These are phyloP conservation scores for Chlorella vulgaris DNA, from an alignment of 139 green algal species.

Conservation along the genomic window DNA sequence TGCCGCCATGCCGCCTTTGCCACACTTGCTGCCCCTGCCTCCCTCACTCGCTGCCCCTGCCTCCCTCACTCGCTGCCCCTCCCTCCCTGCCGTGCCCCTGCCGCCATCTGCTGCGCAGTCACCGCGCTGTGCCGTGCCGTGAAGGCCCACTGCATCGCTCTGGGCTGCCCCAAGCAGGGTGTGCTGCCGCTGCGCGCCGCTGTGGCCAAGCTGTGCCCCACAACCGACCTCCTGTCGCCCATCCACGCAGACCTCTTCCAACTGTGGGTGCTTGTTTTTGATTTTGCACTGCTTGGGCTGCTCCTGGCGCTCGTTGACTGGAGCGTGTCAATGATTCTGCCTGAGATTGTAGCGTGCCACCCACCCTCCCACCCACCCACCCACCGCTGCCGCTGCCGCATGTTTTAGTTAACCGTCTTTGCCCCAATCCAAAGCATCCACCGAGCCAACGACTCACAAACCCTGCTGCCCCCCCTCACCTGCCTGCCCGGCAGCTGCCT, in stretches of 20 bases:
- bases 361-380: too few relatives aligned
- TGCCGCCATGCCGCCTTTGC: not conserved
- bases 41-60: not conserved
- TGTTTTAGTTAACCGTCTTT: too few relatives aligned
- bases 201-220: conserved; percentile 62
- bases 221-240: conserved; percentile 74
- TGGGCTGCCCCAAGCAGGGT: conserved; percentile 44
- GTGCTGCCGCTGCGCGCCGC: conserved; percentile 69
- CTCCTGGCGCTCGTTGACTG: too few relatives aligned
- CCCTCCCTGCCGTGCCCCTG: too few relatives aligned
- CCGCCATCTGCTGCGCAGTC: conserved; percentile 48
- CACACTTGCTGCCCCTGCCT: not conserved
- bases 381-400: too few relatives aligned
- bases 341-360: too few relatives aligned
- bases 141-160: conserved; percentile 56
- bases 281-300: not conserved
- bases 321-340: too few relatives aligned
- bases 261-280: conserved; percentile 47
- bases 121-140: conserved; percentile 59
- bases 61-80: not conserved
- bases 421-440: too few relatives aligned
- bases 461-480: not conserved
- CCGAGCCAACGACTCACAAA: not conserved
- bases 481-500: conserved; percentile 68
- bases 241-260: conserved; percentile 85